Evolutionary conservation across 2,329 filamentous ascomycete species (phyloP).

Genomic region (Mycocentrospora acerina): DNA sequence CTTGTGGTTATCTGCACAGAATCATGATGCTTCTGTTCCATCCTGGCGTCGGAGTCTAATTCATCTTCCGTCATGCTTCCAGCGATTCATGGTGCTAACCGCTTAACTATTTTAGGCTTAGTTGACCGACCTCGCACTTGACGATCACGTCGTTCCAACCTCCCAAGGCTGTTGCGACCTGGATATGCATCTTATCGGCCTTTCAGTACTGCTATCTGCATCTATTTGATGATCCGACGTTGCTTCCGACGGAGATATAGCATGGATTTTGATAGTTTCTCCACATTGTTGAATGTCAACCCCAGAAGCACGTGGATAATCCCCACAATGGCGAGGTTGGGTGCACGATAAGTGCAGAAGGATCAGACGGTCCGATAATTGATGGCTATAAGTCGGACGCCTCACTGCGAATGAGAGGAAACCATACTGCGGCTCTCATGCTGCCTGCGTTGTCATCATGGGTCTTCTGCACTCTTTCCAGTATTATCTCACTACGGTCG

Average conservation of each 20-base stretch:
- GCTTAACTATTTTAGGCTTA: too few relatives aligned
- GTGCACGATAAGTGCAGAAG: not conserved
- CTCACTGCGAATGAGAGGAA: not conserved
- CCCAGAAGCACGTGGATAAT: slow-evolving; percentile 1
- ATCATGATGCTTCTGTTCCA: too few relatives aligned
- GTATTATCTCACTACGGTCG: slow-evolving; percentile 7
- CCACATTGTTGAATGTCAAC: slow-evolving; percentile 6
- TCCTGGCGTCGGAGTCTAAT: too few relatives aligned
- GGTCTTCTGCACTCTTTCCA: slow-evolving; percentile 4
- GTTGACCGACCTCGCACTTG: too few relatives aligned
- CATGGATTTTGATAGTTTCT: slow-evolving; percentile 4
- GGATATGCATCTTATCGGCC: too few relatives aligned
- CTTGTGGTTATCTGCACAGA: too few relatives aligned
- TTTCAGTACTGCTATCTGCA: too few relatives aligned
- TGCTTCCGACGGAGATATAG: slow-evolving; percentile 5
- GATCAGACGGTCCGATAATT: not conserved
- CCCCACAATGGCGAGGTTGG: not conserved
- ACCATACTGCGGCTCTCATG: not conserved
- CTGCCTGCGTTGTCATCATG: slow-evolving; percentile 3
- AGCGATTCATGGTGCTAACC: too few relatives aligned
- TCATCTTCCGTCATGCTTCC: too few relatives aligned
- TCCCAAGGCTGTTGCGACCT: too few relatives aligned
- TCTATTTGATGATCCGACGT: slow-evolving; percentile 6
- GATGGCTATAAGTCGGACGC: slow-evolving; percentile 2
- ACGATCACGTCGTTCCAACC: too few relatives aligned